Evolutionary conservation across 2,329 filamentous ascomycete genomes (phyloP).

Genomic region (Falciphora oryzae): DNA sequence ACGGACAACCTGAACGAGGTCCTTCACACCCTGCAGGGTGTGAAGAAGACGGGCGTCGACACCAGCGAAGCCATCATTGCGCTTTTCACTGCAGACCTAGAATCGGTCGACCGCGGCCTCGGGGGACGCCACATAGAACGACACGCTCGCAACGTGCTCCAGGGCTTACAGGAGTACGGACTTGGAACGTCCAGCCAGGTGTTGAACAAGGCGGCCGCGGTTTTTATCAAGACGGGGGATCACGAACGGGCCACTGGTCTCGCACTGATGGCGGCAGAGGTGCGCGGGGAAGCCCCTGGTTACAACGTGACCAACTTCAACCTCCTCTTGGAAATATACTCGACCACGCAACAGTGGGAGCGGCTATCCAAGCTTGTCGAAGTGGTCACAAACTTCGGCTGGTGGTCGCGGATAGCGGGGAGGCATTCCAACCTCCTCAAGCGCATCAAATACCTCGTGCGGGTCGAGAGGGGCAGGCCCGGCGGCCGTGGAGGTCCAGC

Average conservation of each 20-base stretch:
- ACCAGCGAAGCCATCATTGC: slow-evolving; percentile 34
- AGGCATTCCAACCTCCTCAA: background rate
- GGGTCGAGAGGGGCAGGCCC: background rate
- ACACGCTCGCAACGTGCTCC: slow-evolving; percentile 16
- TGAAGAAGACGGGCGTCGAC: slow-evolving; percentile 35
- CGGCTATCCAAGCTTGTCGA: slow-evolving; percentile 18
- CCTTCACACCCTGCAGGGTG: slow-evolving; percentile 32
- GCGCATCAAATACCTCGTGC: slow-evolving; percentile 1
- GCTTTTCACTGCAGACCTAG: slow-evolving; percentile 32
- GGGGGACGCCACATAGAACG: slow-evolving; percentile 17
- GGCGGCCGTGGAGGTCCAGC: background rate
- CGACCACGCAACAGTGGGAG: slow-evolving; percentile 18
- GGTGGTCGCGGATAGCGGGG: slow-evolving; percentile 6
- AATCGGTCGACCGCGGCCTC: slow-evolving; percentile 23
- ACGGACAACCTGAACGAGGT: slow-evolving; percentile 26
- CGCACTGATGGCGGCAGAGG: slow-evolving; percentile 22
- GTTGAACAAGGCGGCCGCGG: slow-evolving; percentile 25
- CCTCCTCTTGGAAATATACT: slow-evolving; percentile 23
- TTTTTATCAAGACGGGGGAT: slow-evolving; percentile 22
- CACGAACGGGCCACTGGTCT: slow-evolving; percentile 22
- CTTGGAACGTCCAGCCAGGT: slow-evolving; percentile 20
- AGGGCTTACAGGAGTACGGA: slow-evolving; percentile 16
- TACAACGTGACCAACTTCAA: slow-evolving; percentile 28
- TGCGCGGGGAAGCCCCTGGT: slow-evolving; percentile 17
- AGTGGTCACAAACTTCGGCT: slow-evolving; percentile 14